Evolutionary conservation across 805 yeast species (phyloP).

Genomic region (Lachancea cidri): DNA sequence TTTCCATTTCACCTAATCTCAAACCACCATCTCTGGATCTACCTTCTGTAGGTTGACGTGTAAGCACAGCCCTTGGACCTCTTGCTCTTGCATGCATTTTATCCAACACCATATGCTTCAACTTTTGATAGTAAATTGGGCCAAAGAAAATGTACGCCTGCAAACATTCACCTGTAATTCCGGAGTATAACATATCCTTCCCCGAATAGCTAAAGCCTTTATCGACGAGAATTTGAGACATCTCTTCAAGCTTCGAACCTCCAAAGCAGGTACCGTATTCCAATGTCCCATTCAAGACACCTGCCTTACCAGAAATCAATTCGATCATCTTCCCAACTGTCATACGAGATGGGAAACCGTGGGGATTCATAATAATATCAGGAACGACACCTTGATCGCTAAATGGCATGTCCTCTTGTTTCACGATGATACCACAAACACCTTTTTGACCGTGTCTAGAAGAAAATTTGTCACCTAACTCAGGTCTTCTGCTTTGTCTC

Average conservation of each 20-base stretch:
- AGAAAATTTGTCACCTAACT: constrained; percentile 97
- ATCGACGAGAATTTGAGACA: constrained; percentile 84
- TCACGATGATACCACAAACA: constrained; percentile 97
- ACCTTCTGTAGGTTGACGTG: constrained; percentile 99
- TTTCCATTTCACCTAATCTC: constrained; percentile 98
- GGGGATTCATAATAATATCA: constrained; percentile 95
- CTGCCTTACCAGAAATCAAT: constrained; percentile 93
- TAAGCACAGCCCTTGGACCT: constrained; percentile 96
- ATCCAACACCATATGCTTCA: constrained; percentile 99
- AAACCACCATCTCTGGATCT: constrained; percentile 98
- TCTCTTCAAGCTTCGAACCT: constrained; percentile 96
- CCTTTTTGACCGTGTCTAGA: constrained; percentile 99
- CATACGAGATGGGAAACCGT: constrained; percentile 99
- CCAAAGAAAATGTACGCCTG: constrained; percentile 99
- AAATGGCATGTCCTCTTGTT: constrained; percentile 99
- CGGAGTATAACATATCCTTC: constrained; percentile 97
- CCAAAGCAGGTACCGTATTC: constrained; percentile 99
- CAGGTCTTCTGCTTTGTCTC: constrained; percentile 96
- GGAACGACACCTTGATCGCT: constrained; percentile 95
- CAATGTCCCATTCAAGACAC: constrained; percentile 85
- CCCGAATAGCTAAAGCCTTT: constrained; percentile 98
- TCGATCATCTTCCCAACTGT: constrained; percentile 99
- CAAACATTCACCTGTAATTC: constrained; percentile 96
- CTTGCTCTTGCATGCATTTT: constrained; percentile 99
- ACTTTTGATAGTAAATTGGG: constrained; percentile 98